A percentile compares a stretch with the other conserved stretches of the same genome.
These are phyloP conservation scores for Cryphonectria parasitica DNA, from an alignment of 2,329 filamentous ascomycete genomes.

Conservation along the genomic window DNA sequence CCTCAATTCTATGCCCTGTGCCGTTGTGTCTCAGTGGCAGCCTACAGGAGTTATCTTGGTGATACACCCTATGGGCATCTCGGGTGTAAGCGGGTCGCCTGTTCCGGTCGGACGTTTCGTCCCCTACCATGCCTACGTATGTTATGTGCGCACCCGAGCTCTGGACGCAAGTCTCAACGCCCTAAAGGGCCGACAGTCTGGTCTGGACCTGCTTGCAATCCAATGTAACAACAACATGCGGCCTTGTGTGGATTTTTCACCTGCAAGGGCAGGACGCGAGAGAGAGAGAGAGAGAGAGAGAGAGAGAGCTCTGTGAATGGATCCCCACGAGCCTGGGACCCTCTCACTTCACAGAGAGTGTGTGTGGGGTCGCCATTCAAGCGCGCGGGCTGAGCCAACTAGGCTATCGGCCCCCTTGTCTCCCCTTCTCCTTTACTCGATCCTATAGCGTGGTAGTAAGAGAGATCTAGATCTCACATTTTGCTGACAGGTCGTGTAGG, in stretches of 20 bases:
- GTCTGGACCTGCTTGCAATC: not conserved
- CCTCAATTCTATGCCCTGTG: not conserved
- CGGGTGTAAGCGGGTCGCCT: not conserved
- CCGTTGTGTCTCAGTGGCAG: constrained; percentile 6
- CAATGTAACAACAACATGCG: constrained; percentile 5
- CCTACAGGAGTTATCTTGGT: not conserved
- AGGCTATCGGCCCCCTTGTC: constrained; percentile 1
- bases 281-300: not conserved
- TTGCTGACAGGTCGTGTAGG: constrained; percentile 1
- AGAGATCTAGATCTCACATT: not conserved
- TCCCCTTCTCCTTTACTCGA: not conserved
- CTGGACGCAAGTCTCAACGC: not conserved
- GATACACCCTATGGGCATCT: not conserved
- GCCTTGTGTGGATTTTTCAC: not conserved
- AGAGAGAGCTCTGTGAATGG: not conserved
- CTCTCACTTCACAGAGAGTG: not conserved
- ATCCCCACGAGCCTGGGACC: not conserved
- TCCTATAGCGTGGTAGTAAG: not conserved
- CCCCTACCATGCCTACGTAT: not conserved
- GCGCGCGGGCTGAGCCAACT: not conserved
- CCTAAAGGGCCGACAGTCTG: not conserved
- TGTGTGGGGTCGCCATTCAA: not conserved
- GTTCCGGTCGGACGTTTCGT: constrained; percentile 9
- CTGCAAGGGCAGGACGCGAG: not conserved
- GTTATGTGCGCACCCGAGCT: not conserved